These are phyloP conservation scores for Fraxinus americana DNA, from an alignment of 257 asterid species.

Conservation along the genomic window DNA sequence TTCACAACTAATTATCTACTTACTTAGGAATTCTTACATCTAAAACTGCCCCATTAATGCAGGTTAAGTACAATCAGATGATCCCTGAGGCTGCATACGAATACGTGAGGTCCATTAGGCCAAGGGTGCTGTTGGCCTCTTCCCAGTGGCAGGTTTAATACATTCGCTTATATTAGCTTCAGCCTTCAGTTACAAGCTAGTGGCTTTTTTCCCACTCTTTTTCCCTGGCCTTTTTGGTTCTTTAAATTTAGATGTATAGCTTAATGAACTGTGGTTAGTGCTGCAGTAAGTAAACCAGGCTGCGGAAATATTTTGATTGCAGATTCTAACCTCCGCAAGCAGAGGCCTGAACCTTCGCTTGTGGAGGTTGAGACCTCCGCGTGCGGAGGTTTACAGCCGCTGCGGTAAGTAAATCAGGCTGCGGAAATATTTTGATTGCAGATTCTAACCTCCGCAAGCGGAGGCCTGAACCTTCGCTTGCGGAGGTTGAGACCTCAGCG, in stretches of 20 bases:
- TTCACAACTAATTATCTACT: background rate
- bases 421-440: too few species aligned
- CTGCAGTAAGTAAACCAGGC: background rate
- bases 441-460: too few species aligned
- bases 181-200: background rate
- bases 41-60: conserved; percentile 18
- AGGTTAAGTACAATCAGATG: conserved; percentile 86
- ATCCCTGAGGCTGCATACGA: conserved; percentile 66
- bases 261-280: background rate
- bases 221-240: background rate
- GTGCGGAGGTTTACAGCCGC: too few species aligned
- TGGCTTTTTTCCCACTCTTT: background rate
- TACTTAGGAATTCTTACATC: background rate
- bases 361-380: too few species aligned
- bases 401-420: too few species aligned
- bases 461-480: too few species aligned
- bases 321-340: too few species aligned
- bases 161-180: background rate
- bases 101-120: conserved; percentile 79
- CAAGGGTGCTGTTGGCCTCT: conserved; percentile 81
- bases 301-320: background rate
- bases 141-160: conserved; percentile 75
- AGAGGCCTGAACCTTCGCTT: too few species aligned
- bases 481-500: too few species aligned
- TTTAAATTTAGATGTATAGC: background rate